Percentiles rank a stretch among this genome's conserved stretches.
Evolutionary conservation across 2,329 filamentous ascomycete genomes (phyloP).

Genomic region (Pleoardoris graminearum): DNA sequence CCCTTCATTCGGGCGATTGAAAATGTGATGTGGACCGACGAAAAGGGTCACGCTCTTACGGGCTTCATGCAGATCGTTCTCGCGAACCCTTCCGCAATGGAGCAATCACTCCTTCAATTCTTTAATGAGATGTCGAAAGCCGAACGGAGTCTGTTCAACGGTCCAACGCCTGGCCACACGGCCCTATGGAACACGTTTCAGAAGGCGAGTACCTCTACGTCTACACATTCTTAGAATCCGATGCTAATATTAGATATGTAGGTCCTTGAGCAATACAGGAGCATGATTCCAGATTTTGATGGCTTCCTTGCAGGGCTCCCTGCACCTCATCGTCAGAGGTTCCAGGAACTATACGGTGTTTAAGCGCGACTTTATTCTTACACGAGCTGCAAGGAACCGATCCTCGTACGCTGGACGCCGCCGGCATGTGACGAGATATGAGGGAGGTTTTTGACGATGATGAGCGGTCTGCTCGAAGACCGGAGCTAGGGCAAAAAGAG

Average conservation of each 20-base stretch:
- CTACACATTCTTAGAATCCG: not conserved
- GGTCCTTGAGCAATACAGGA: conserved; percentile 59
- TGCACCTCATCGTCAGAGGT: conserved; percentile 47
- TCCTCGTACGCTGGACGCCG: conserved; percentile 14
- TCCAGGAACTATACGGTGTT: conserved; percentile 49
- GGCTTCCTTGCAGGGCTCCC: conserved; percentile 54
- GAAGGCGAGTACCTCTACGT: conserved; percentile 60
- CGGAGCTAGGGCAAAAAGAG: conserved; percentile 12
- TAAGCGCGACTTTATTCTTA: conserved; percentile 26
- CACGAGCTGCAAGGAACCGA: conserved; percentile 32
- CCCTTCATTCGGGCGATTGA: conserved; percentile 81
- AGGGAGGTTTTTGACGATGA: conserved; percentile 18
- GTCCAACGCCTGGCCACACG: conserved; percentile 62
- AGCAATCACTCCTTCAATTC: conserved; percentile 78
- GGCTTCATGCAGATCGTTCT: conserved; percentile 86
- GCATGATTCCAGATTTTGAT: conserved; percentile 59
- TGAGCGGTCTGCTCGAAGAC: conserved; percentile 11
- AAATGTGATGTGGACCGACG: conserved; percentile 83
- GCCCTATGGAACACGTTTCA: conserved; percentile 74
- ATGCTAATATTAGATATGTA: conserved; percentile 31
- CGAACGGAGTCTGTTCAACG: conserved; percentile 58
- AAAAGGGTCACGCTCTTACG: conserved; percentile 91
- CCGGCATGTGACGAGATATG: conserved; percentile 31
- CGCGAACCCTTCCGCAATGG: conserved; percentile 89
- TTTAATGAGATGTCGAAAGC: conserved; percentile 82